Conservation (phyloP, 2,329 filamentous ascomycete species). For the Colletotrichum sp. region DNA sequence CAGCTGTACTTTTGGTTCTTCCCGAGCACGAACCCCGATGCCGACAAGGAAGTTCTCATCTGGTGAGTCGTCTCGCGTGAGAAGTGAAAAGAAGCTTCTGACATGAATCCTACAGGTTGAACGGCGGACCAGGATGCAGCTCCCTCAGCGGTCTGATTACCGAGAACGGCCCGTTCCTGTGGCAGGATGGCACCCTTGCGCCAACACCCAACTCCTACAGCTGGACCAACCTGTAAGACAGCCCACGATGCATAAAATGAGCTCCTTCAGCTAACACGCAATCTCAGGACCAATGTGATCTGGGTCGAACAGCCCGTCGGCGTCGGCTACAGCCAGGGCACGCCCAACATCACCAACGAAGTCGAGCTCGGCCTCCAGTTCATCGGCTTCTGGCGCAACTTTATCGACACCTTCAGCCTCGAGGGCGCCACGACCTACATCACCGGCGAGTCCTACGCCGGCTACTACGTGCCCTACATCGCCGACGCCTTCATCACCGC, state of each 20-base stretch:
- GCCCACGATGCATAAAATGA: accelerated
- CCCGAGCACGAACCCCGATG: slow-evolving; percentile 55
- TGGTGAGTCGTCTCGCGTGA: slow-evolving; percentile 39
- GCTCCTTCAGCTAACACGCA: accelerated
- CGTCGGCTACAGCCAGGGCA: slow-evolving; percentile 74
- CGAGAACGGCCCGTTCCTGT: slow-evolving; percentile 77
- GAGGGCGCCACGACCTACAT: slow-evolving; percentile 76
- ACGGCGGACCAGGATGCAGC: slow-evolving; percentile 51
- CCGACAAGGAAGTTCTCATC: slow-evolving; percentile 64
- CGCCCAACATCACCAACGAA: slow-evolving; percentile 67
- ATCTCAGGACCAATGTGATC: slow-evolving; percentile 67
- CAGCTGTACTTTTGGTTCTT: slow-evolving; percentile 74
- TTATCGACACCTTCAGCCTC: slow-evolving; percentile 71
- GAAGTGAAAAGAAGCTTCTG: not conserved
- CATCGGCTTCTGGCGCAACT: slow-evolving; percentile 82
- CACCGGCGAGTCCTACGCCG: slow-evolving; percentile 73
- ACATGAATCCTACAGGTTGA: not conserved
- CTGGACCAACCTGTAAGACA: slow-evolving; percentile 65
- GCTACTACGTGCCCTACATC: slow-evolving; percentile 74
- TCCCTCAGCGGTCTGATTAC: slow-evolving; percentile 74
- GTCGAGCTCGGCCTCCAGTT: slow-evolving; percentile 75
- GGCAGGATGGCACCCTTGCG: slow-evolving; percentile 72
- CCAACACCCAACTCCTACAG: slow-evolving; percentile 71
- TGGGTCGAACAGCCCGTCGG: slow-evolving; percentile 75
- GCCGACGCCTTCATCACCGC: slow-evolving; percentile 74